phyloP scores from a whole-genome alignment of 2,329 filamentous ascomycete species.

The Pyrenophora graminea region DNA sequence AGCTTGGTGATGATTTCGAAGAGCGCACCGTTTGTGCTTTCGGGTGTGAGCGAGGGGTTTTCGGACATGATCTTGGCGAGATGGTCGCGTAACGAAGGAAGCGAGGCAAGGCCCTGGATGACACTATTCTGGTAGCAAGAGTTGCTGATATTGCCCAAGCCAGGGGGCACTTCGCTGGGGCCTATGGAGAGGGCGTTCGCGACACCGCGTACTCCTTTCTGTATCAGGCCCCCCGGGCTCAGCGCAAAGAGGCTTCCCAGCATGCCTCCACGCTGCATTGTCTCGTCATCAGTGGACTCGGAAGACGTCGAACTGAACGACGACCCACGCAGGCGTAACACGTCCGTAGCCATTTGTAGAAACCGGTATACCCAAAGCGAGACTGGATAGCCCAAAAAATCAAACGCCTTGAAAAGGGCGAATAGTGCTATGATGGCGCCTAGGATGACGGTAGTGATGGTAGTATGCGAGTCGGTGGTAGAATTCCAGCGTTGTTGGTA shows the following conservation, averaged over 20 bases:
- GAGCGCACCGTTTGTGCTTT: constrained; percentile 60
- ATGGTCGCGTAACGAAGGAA: constrained; percentile 71
- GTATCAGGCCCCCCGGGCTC: constrained; percentile 43
- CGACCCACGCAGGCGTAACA: constrained; percentile 9
- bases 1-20: constrained; percentile 70
- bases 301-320: constrained; percentile 13
- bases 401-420: constrained; percentile 35
- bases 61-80: constrained; percentile 50
- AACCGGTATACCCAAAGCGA: constrained; percentile 60
- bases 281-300: constrained; percentile 23
- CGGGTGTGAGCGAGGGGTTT: constrained; percentile 43
- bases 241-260: constrained; percentile 45
- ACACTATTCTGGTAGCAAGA: constrained; percentile 98
- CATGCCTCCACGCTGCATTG: constrained; percentile 30
- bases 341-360: constrained; percentile 22
- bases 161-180: constrained; percentile 52
- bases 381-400: constrained; percentile 38
- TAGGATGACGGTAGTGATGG: constrained; percentile 24
- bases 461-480: constrained; percentile 15
- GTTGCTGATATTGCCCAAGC: constrained; percentile 89
- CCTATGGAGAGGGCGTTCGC: constrained; percentile 43
- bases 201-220: constrained; percentile 41
- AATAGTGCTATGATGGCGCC: constrained; percentile 29
- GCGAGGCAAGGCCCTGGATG: constrained; percentile 76
- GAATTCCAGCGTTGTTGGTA: constrained; percentile 19